Conservation (phyloP, 495 filamentous ascomycete genomes). For the Thozetella sp. region DNA sequence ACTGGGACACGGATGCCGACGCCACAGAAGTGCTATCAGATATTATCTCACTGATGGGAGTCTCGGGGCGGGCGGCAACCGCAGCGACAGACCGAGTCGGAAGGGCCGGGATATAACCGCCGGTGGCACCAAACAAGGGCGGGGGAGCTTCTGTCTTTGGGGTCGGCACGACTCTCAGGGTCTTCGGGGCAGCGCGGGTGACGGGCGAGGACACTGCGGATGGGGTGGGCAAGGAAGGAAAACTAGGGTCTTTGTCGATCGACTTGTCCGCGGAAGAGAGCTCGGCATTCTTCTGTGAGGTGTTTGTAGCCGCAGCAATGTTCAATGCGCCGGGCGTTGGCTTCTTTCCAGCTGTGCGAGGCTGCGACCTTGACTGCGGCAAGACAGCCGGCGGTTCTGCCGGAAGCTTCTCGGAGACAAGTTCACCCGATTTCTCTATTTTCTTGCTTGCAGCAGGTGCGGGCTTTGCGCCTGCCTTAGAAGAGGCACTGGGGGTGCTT, state of each 20-base stretch:
- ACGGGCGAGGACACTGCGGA: conserved; percentile 48
- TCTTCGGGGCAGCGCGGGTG: conserved; percentile 45
- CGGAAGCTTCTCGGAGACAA: conserved; percentile 11
- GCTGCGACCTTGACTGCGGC: conserved; percentile 12
- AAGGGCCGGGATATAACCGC: conserved; percentile 16
- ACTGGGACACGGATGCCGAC: conserved; percentile 76
- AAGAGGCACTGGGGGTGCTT: conserved; percentile 15
- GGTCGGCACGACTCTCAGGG: conserved; percentile 71
- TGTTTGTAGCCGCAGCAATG: conserved; percentile 58
- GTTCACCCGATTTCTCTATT: conserved; percentile 18
- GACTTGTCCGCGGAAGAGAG: conserved; percentile 28
- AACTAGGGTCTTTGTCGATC: conserved; percentile 35
- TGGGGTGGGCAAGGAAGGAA: conserved; percentile 54
- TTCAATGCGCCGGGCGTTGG: conserved; percentile 63
- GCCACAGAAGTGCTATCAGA: conserved; percentile 79
- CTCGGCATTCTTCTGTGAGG: conserved; percentile 26
- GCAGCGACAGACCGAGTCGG: conserved; percentile 33
- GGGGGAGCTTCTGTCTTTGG: conserved; percentile 68
- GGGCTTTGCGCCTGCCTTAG: conserved; percentile 19
- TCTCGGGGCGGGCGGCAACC: conserved; percentile 70
- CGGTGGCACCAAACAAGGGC: conserved; percentile 16
- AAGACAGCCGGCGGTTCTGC: not conserved
- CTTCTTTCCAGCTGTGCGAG: conserved; percentile 42
- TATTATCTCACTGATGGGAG: conserved; percentile 73
- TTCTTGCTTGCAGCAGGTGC: conserved; percentile 25